These are phyloP conservation scores for Irineochytrium annulatum DNA, from an alignment of 192 early-diverging fungal genomes.

Conservation along the genomic window DNA sequence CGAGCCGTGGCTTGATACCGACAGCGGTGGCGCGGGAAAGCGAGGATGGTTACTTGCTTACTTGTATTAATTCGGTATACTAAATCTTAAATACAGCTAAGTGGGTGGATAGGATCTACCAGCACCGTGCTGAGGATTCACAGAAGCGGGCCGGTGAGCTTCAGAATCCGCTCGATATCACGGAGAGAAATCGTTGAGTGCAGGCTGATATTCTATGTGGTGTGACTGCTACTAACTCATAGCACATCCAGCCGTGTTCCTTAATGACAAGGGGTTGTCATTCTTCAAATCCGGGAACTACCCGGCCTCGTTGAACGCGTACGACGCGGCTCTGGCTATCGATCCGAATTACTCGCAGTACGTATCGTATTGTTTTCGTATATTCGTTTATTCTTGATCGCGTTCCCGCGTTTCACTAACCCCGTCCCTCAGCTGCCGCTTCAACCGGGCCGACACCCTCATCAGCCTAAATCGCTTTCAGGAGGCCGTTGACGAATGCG, in stretches of 20 bases:
- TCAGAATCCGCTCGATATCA: neutral
- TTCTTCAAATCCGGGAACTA: slow-evolving; percentile 63
- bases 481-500: slow-evolving; percentile 63
- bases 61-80: neutral
- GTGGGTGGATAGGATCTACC: slow-evolving; percentile 43
- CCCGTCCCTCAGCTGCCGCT: slow-evolving; percentile 33
- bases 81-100: slow-evolving; percentile 25
- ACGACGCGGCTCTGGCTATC: slow-evolving; percentile 61
- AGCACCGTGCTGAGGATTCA: slow-evolving; percentile 16
- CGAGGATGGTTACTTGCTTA: slow-evolving; percentile 41
- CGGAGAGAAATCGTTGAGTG: neutral
- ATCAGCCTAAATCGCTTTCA: slow-evolving; percentile 51
- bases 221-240: neutral
- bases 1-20: slow-evolving; percentile 39
- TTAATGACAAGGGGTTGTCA: slow-evolving; percentile 66
- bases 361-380: neutral
- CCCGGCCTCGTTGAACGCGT: slow-evolving; percentile 66
- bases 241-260: slow-evolving; percentile 23
- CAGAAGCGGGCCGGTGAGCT: neutral
- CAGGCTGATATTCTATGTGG: slow-evolving; percentile 9
- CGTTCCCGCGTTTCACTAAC: neutral
- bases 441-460: slow-evolving; percentile 66
- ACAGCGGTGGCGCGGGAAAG: slow-evolving; percentile 49
- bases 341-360: slow-evolving; percentile 60
- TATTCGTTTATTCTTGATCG: neutral